phyloP scores from a whole-genome alignment of 345 rosid species.

The Lepidium africanum region DNA sequence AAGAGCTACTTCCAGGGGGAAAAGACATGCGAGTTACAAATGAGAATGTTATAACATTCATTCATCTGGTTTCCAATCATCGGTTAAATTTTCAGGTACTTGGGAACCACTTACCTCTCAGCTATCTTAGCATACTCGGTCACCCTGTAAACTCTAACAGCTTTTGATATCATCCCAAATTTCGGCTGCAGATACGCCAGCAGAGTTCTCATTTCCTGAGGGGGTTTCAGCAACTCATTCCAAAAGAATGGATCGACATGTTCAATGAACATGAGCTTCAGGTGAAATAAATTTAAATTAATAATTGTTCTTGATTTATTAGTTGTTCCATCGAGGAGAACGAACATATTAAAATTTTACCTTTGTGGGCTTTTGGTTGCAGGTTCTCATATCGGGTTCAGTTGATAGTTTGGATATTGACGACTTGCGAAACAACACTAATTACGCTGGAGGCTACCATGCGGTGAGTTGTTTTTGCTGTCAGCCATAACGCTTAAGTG shows the following conservation, averaged over 20 bases:
- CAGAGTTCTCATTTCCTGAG: slow-evolving; percentile 89
- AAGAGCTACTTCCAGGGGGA: slow-evolving; percentile 89
- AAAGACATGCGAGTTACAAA: slow-evolving; percentile 69
- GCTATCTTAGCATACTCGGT: neutral
- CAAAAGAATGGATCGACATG: slow-evolving; percentile 95
- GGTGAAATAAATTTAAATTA: slow-evolving; percentile 35
- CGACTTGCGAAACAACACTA: slow-evolving; percentile 71
- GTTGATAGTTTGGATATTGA: slow-evolving; percentile 95
- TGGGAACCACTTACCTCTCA: neutral
- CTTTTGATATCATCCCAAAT: slow-evolving; percentile 1
- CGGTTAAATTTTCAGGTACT: slow-evolving; percentile 86
- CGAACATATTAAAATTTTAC: neutral
- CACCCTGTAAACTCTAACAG: neutral
- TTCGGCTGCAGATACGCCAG: slow-evolving; percentile 66
- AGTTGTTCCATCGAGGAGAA: neutral
- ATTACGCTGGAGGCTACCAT: slow-evolving; percentile 87
- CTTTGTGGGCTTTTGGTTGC: slow-evolving; percentile 26
- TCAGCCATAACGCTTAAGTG: slow-evolving; percentile 6
- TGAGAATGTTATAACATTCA: slow-evolving; percentile 85
- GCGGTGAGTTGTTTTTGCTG: slow-evolving; percentile 39
- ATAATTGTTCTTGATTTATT: neutral
- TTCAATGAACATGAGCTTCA: slow-evolving; percentile 97
- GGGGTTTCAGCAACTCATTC: slow-evolving; percentile 95
- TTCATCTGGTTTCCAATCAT: slow-evolving; percentile 95
- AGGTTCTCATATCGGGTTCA: slow-evolving; percentile 96